Conservation (phyloP, 2,329 filamentous ascomycete species). For the Sarocladium strictum region DNA sequence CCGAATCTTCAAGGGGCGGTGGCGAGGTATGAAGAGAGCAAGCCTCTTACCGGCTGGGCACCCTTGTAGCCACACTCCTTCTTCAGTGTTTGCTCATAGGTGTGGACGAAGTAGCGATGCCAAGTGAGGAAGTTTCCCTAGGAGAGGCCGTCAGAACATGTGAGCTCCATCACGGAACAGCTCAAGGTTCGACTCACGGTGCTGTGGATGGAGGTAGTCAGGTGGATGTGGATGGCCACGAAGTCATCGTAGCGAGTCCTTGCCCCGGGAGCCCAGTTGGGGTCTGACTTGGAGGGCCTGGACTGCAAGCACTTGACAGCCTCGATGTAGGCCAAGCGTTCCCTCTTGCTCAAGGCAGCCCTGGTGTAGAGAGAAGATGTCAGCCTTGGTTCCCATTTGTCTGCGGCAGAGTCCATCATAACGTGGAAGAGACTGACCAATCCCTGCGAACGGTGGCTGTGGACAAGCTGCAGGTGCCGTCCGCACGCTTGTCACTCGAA, state of each 20-base stretch:
- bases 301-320: slow-evolving; percentile 19
- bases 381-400: background rate
- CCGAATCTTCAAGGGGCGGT: no score
- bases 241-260: slow-evolving; percentile 26
- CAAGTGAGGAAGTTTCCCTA: slow-evolving; percentile 30
- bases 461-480: slow-evolving; percentile 7
- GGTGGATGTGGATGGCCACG: slow-evolving; percentile 25
- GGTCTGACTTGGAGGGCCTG: slow-evolving; percentile 18
- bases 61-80: slow-evolving; percentile 34
- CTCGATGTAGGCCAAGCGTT: slow-evolving; percentile 19
- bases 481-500: slow-evolving; percentile 1
- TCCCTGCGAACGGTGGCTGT: slow-evolving; percentile 10
- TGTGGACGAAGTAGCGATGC: slow-evolving; percentile 33
- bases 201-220: slow-evolving; percentile 18
- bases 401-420: no score
- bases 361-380: slow-evolving; percentile 3
- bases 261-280: slow-evolving; percentile 18
- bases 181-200: slow-evolving; percentile 16
- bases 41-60: slow-evolving; percentile 22
- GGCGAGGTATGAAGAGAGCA: background rate
- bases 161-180: background rate
- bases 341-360: slow-evolving; percentile 10
- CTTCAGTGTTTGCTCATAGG: slow-evolving; percentile 30
- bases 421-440: slow-evolving; percentile 7
- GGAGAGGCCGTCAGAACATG: background rate